These are phyloP conservation scores for Camellia lanceoleosa DNA, from an alignment of 148 eudicot species.

Conservation along the genomic window DNA sequence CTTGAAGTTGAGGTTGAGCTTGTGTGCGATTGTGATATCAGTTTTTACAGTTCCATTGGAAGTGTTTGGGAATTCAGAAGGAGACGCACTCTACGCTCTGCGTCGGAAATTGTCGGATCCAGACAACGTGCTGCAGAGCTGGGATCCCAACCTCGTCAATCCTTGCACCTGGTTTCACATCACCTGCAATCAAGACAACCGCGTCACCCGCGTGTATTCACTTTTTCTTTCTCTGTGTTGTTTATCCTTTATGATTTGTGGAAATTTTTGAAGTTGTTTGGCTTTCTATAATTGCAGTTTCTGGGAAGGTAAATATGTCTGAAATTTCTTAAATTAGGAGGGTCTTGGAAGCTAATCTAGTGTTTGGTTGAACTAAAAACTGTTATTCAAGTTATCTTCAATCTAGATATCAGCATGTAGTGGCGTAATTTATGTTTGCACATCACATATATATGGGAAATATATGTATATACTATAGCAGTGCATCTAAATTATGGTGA, in stretches of 20 bases:
- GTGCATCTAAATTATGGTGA: too few species aligned
- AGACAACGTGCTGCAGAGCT: conserved; percentile 65
- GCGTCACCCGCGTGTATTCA: conserved; percentile 69
- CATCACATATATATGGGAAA: too few species aligned
- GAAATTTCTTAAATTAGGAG: neutral
- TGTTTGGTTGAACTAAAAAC: neutral
- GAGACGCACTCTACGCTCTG: conserved; percentile 75
- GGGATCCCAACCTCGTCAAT: conserved; percentile 82
- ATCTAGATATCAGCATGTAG: neutral
- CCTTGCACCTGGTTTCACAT: conserved; percentile 93
- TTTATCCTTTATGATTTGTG: too few species aligned
- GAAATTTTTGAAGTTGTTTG: too few species aligned
- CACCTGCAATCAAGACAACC: conserved; percentile 66
- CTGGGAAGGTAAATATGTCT: neutral
- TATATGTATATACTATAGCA: too few species aligned
- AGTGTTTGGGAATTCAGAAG: conserved; percentile 58
- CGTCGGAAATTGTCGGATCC: conserved; percentile 72
- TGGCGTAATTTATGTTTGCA: neutral
- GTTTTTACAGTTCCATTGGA: conserved; percentile 5
- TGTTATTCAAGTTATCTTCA: neutral
- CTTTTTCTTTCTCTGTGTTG: neutral
- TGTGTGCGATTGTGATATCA: neutral
- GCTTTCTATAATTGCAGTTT: neutral
- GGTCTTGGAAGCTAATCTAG: neutral
- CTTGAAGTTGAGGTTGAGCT: neutral